Evolutionary conservation across 2,329 filamentous ascomycete genomes (phyloP), one percentile per base, ranked within the genome.

Genomic region (Stagonosporopsis vannaccii): DNA sequence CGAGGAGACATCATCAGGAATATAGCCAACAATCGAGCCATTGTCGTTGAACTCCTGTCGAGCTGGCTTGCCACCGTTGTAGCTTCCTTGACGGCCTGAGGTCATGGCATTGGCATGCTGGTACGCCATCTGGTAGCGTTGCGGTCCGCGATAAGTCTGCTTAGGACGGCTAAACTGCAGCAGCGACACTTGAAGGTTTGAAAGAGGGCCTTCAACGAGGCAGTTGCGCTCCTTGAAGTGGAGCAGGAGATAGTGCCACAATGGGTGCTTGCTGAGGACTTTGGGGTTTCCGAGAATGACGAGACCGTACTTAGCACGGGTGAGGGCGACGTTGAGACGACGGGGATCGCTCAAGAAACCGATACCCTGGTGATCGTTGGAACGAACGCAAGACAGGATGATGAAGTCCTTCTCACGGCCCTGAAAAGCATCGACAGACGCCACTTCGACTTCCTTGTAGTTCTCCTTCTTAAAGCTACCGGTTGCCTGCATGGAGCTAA

Each of bases 371-470:
- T 98, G 96, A 70, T 99, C 95, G 75, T 99, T 99, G 74, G 94
- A 98, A 73, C 95, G 91, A 46, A 99, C 95, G 73, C 95, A 99
- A 59, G 95, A 98, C 28, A 99, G 83, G 35, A 99, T 93, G 70
- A 99, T 99, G 71, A 97, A 99, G 74, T 99, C 95, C 80, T 99
- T 99, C 79, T 99, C 95, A 81, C 95, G 90, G 48, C 95, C 95
- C 75, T 99, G 95, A 84, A 99, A 99, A 19, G 95, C 95, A 81
- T 99, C 95, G 33, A 99, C 95, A 0, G 94, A 98, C 4, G 95
- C 95, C 36, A 99, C 95, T 76, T 99, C 95, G 22, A 99, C 94
- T 72, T 98, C 94, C 79, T 98, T 98, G 83, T 99, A 99, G 69
- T 90, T 87, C 75, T 99, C 95, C 80, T 99, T 99, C 81, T 96